Evolutionary conservation across 2,329 filamentous ascomycete species (phyloP), one percentile per base, ranked within the genome.

Genomic region (Nemania sp.): DNA sequence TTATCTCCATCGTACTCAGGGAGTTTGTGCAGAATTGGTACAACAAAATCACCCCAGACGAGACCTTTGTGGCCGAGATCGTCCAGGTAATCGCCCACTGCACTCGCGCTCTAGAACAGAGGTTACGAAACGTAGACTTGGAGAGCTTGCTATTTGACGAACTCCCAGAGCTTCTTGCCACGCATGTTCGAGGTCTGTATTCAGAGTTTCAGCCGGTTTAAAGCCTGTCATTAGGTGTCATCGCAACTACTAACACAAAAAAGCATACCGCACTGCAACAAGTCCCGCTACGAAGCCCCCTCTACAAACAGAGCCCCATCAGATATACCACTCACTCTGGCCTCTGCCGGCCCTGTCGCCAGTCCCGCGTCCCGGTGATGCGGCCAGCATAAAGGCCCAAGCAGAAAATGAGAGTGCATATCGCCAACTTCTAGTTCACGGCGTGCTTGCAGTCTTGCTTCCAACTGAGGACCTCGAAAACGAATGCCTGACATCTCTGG

Each of bases 1-100:
- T 98, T 68, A 90, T 99, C 68, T 92, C 96, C 60, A 92, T 98
- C 67, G 89, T 98, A 69, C 85, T 98, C 74, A 90, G 92, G 76
- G 94, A 98, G 72, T 97, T 94, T 78, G 92, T 99, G 43, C 91
- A 96, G 79, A 90, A 89, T 35, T 99, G 96, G 96, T 99, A 99
- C 83, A 86, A 85, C 72, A 95, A 91, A 79, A 96, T 99, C 79
- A 98, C 95, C 1, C 89, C 93, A 3, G 95, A 99, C 80, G 92
- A 94, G 77, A 86, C 89, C 13, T 97, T 99, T 77, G 90, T 96
- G 68, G 90, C 92, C 73, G 94, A 98, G 82, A 87, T 98, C 66
- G 86, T 98, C 62, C 93, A 93, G 76, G 90, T 97, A 72, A 92
- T 98, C 75, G 96, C 95, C 47, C 95, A 98, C 80, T 96, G 93